phyloP scores from a whole-genome alignment of 805 yeast species.

The Teunomyces atbi region DNA sequence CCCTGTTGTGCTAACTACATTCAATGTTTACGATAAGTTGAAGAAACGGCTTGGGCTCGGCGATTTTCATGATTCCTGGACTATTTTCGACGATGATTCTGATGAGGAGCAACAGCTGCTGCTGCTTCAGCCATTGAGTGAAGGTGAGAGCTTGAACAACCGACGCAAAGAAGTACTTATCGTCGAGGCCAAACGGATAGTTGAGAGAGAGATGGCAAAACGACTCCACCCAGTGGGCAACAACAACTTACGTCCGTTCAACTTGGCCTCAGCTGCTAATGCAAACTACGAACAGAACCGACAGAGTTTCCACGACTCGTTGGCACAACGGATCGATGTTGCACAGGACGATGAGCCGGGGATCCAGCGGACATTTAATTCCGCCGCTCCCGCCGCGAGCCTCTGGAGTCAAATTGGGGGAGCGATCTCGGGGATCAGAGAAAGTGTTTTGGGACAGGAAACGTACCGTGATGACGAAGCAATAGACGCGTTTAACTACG shows the following conservation, averaged over 20 bases:
- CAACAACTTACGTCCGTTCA: constrained; percentile 26
- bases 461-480: constrained; percentile 26
- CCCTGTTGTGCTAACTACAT: constrained; percentile 64
- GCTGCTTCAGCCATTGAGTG: constrained; percentile 8
- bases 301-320: constrained; percentile 20
- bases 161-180: constrained; percentile 36
- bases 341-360: constrained; percentile 14
- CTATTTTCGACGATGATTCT: constrained; percentile 38
- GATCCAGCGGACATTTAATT: not conserved
- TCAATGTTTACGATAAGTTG: constrained; percentile 65
- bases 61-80: constrained; percentile 39
- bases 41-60: constrained; percentile 40
- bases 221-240: constrained; percentile 18
- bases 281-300: constrained; percentile 29
- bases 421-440: constrained; percentile 20
- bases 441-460: constrained; percentile 1
- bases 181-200: constrained; percentile 42
- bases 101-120: constrained; percentile 18
- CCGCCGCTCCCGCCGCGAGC: constrained; percentile 3
- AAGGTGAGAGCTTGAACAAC: constrained; percentile 15
- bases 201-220: constrained; percentile 31
- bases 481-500: constrained; percentile 30
- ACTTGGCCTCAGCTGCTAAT: constrained; percentile 23
- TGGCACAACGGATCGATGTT: constrained; percentile 21
- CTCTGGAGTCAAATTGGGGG: constrained; percentile 30